phyloP scores from a whole-genome alignment of 306 rosid species.

The Trifolium repens region DNA sequence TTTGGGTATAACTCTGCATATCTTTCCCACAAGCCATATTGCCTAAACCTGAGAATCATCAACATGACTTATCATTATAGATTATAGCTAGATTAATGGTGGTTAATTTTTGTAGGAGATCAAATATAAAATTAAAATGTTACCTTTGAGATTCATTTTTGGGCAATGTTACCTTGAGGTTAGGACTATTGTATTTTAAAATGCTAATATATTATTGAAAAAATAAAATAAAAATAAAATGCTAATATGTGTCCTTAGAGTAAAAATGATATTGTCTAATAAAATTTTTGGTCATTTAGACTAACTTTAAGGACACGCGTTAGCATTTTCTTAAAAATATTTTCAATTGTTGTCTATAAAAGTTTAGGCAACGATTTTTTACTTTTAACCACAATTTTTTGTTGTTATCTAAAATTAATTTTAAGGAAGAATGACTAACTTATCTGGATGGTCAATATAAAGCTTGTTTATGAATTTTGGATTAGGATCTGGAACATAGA shows the following conservation, averaged over 20 bases:
- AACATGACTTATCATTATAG: neutral
- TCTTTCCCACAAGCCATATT: slow-evolving; percentile 90
- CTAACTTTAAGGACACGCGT: too few relatives aligned
- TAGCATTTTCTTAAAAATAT: too few relatives aligned
- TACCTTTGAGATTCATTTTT: neutral
- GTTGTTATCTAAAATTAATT: neutral
- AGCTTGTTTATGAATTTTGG: slow-evolving; percentile 71
- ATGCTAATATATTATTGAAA: too few relatives aligned
- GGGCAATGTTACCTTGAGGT: too few relatives aligned
- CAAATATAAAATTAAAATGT: neutral
- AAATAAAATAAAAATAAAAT: too few relatives aligned
- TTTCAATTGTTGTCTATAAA: neutral
- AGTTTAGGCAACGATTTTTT: neutral
- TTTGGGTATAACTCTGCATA: slow-evolving; percentile 74
- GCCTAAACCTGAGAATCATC: slow-evolving; percentile 60
- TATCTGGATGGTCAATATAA: slow-evolving; percentile 73
- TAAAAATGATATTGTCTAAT: too few relatives aligned
- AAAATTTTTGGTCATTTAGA: too few relatives aligned
- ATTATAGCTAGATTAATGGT: neutral
- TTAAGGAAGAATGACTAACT: slow-evolving; percentile 46
- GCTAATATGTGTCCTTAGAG: too few relatives aligned
- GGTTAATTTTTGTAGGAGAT: neutral
- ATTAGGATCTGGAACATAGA: slow-evolving; percentile 78
- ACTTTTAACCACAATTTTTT: neutral
- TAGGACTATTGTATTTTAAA: too few relatives aligned